These are phyloP conservation scores for Populus hybrid DNA, from an alignment of 441 rosid species.

Conservation along the genomic window DNA sequence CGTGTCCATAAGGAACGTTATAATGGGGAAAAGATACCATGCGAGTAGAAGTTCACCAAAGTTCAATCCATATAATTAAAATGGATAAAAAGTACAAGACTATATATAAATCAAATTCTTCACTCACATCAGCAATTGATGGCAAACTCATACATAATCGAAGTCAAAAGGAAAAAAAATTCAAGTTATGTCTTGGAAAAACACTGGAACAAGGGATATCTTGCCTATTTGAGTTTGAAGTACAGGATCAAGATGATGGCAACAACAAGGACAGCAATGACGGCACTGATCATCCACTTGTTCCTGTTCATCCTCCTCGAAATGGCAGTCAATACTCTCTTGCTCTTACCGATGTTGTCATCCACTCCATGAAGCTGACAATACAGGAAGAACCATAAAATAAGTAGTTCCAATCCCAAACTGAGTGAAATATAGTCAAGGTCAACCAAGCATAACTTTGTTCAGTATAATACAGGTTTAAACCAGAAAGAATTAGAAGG, in stretches of 20 bases:
- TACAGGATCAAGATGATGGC: conserved; percentile 62
- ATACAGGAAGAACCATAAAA: conserved; percentile 9
- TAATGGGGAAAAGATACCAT: background rate
- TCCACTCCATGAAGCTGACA: conserved; percentile 90
- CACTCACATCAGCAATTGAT: conserved; percentile 15
- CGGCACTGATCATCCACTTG: conserved; percentile 73
- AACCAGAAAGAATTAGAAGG: background rate
- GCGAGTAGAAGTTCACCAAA: background rate
- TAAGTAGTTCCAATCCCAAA: background rate
- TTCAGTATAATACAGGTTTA: background rate
- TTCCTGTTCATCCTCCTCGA: conserved; percentile 82
- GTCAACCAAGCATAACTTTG: background rate
- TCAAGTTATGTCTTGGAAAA: background rate
- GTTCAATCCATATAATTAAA: conserved; percentile 5
- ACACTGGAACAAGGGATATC: background rate
- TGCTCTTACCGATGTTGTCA: conserved; percentile 81
- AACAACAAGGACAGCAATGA: conserved; percentile 49
- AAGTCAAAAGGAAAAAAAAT: background rate
- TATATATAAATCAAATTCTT: background rate
- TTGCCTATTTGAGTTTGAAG: conserved; percentile 71
- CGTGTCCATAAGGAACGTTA: background rate
- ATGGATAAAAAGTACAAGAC: background rate
- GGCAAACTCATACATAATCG: conserved; percentile 21
- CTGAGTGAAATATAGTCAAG: background rate
- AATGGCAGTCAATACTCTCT: conserved; percentile 67